Evolutionary conservation across 2,329 filamentous ascomycete species (phyloP), one percentile per base, ranked within the genome.

Genomic region (Penicillium occitanis): DNA sequence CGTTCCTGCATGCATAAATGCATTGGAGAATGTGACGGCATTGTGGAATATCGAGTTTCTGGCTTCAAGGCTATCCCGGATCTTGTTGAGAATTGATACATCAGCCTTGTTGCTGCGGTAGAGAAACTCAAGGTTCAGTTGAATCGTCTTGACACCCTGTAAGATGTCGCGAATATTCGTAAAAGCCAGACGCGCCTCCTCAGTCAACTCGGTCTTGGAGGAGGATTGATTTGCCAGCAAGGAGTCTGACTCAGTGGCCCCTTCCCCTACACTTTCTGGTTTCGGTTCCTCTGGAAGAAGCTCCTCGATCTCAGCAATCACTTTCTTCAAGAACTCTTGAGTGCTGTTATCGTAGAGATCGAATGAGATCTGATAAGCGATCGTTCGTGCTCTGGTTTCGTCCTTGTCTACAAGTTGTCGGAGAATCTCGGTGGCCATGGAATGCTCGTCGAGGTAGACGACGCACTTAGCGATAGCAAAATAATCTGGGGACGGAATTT

Each of bases 1-100:
- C 0, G 95, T 99, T 67, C 95, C 96, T 63, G 96, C 93, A 77
- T 99, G 96, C 95, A 99, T 99, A 78, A 99, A 98, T 11, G 93
- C 95, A 74, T 98, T 98, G 75, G 94, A 95, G 74, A 99, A 95
- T 0, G 95, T 98, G 65, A 99, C 92, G 3, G 93, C 93, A 1
- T 93, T 96, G 79, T 99, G 95, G 86, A 98, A 98, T 71, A 99
- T 99, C 37, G 94, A 98, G 81, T 97, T 98, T 63, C 96, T 88
- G 42, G 93, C 93, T 76, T 99, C 95, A 17, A 99, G 83, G 72
- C 93, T 97, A 77, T 99, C 95, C 61, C 94, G 91, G 53, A 99
- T 90, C 82, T 97, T 97, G 85, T 97, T 97, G 66, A 99, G 84
- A 68, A 99, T 95, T 72, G 89, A 91, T 69, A 93, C 86, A 74